Percentiles rank a stretch among this genome's conserved stretches.
These are phyloP conservation scores for Achaetomiella virescens DNA, from an alignment of 495 filamentous ascomycete species.

Conservation along the genomic window DNA sequence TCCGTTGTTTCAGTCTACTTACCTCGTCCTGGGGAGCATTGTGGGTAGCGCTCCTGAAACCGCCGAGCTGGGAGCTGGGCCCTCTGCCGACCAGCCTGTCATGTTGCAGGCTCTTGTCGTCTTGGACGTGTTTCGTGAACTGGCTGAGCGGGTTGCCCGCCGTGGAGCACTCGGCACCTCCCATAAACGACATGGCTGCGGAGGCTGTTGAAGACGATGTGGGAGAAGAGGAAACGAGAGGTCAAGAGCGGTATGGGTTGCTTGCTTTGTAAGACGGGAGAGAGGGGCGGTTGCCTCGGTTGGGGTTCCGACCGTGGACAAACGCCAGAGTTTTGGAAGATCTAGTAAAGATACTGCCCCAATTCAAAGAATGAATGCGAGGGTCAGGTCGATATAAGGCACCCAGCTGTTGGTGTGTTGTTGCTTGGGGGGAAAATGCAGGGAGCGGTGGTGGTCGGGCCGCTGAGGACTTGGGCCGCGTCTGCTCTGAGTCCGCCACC, in stretches of 20 bases:
- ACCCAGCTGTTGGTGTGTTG: constrained; percentile 1
- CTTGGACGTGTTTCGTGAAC: constrained; percentile 89
- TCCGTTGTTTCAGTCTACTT: constrained; percentile 9
- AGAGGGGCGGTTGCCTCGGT: not conserved
- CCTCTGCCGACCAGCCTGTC: constrained; percentile 75
- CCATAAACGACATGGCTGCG: constrained; percentile 77
- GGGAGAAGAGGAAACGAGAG: not conserved
- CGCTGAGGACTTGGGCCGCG: not conserved
- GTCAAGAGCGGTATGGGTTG: not conserved
- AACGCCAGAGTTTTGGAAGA: not conserved
- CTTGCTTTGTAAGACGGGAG: not conserved
- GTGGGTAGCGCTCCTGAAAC: constrained; percentile 38
- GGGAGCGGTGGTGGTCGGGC: not conserved
- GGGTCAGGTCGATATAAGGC: constrained; percentile 6
- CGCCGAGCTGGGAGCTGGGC: constrained; percentile 40
- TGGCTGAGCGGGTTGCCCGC: constrained; percentile 92
- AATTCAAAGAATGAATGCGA: not conserved
- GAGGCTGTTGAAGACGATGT: not conserved
- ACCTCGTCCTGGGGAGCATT: constrained; percentile 44
- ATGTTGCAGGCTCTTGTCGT: constrained; percentile 89
- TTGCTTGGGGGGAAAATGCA: not conserved
- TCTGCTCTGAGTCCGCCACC: constrained; percentile 3
- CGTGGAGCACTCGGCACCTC: constrained; percentile 94
- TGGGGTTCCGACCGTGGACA: not conserved
- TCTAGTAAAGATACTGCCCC: not conserved